Evolutionary conservation across 164 flowering plant species (phyloP), one percentile per base, ranked within the genome.

Genomic region (Vitis riparia): DNA sequence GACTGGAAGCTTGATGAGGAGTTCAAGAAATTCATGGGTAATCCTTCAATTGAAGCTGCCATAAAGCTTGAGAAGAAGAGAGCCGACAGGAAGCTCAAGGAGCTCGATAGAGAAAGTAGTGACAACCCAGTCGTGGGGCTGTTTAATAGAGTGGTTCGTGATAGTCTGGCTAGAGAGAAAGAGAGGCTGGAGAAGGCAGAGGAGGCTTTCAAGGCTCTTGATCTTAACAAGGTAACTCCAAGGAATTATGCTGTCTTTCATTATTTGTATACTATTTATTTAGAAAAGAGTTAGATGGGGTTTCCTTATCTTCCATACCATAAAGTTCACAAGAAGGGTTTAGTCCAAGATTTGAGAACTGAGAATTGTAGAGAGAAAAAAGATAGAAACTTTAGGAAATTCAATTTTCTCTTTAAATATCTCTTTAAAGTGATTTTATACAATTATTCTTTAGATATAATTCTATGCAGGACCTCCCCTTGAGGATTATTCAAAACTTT

Each of bases 11-110:
- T 78, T 5, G 98, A 94, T 69, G 94, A 92, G 66, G 98, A 91
- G 81, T 94, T 94, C 82, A 94, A 92, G 86, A 89, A 86, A 59
- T 92, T 94, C 72, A 94, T 94, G 98, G 98, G 98, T 1, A 94
- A 89, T 69, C 98, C 97, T 10, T 92, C 98, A 0, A 92, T 94
- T 11, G 97, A 94, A 67, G 98, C 97, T 0, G 97, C 97, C 1
- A 92, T 94, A 27, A 94, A 92, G 87, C 85, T 94, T 49, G 98
- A 94, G 84, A 94, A 92, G 88, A 91, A 92, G 75, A 85, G 93
- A 68, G 85, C 98, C 37, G 98, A 94, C 67, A 69, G 95, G 81
- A 92, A 85, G 83, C 91, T 94, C 30, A 92, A 86, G 78, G 95
- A 92, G 78, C 92, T 94, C 11, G 92, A 89, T 66, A 79, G 83